A percentile compares a stretch with the other conserved stretches of the same genome.
Conservation (phyloP, 495 filamentous ascomycete species). For the Sphaerosporella brunnea region DNA sequence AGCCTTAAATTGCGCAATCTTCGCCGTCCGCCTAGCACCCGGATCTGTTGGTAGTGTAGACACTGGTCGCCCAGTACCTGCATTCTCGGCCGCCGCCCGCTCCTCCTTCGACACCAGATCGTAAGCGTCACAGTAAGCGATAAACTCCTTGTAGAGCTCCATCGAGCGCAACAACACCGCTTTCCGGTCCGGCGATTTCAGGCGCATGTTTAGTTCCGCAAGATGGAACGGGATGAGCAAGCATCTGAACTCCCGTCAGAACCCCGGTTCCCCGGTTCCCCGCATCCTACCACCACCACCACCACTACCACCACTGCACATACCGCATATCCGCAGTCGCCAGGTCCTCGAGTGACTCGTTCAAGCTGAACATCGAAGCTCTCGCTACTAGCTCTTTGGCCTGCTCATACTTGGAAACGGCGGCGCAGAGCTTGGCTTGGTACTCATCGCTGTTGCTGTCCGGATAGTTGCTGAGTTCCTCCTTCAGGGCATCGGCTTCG, state of each 20-base stretch:
- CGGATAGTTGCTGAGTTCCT: slow-evolving; percentile 6
- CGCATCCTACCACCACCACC: too few relatives aligned
- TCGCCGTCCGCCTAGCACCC: slow-evolving; percentile 52
- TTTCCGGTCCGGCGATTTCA: slow-evolving; percentile 42
- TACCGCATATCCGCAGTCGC: slow-evolving; percentile 68
- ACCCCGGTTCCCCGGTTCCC: too few relatives aligned
- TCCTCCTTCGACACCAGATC: slow-evolving; percentile 49
- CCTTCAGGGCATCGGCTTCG: background rate
- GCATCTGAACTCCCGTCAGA: slow-evolving; percentile 33
- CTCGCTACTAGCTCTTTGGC: slow-evolving; percentile 49
- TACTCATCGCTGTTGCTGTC: slow-evolving; percentile 46
- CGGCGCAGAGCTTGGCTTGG: slow-evolving; percentile 45
- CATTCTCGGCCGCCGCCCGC: slow-evolving; percentile 44
- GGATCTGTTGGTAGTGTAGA: slow-evolving; percentile 39
- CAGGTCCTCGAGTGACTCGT: slow-evolving; percentile 79
- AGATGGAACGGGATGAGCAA: slow-evolving; percentile 49
- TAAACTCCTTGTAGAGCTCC: slow-evolving; percentile 54
- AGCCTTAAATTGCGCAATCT: slow-evolving; percentile 67
- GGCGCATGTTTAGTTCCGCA: slow-evolving; percentile 46
- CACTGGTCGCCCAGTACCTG: background rate
- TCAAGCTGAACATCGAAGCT: slow-evolving; percentile 70
- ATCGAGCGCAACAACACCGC: slow-evolving; percentile 42
- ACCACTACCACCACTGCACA: slow-evolving; percentile 4
- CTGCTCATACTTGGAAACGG: slow-evolving; percentile 53
- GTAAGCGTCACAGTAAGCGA: slow-evolving; percentile 62